Percentiles rank a stretch among this genome's conserved stretches.
phyloP scores from a whole-genome alignment of 2,329 filamentous ascomycete species.

The Daldinia sp. region DNA sequence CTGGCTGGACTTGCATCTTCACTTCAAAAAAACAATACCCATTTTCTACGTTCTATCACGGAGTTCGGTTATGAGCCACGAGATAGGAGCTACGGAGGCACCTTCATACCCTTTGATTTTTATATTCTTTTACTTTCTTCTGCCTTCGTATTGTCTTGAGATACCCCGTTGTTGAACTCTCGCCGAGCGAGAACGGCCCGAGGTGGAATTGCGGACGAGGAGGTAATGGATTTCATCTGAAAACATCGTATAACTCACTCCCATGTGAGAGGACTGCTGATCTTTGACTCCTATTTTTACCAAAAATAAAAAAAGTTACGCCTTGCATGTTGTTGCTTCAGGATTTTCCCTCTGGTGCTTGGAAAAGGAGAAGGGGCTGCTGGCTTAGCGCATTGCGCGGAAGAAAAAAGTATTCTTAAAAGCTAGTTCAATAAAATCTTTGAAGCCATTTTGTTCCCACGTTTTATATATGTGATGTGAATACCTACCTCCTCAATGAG shows the following conservation, averaged over 20 bases:
- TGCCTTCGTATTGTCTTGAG: slow-evolving; percentile 45
- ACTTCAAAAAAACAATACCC: slow-evolving; percentile 35
- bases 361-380: slow-evolving; percentile 19
- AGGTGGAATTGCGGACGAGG: slow-evolving; percentile 35
- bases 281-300: slow-evolving; percentile 34
- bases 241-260: slow-evolving; percentile 29
- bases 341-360: slow-evolving; percentile 25
- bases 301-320: slow-evolving; percentile 11
- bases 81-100: slow-evolving; percentile 41
- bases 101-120: slow-evolving; percentile 41
- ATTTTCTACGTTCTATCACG: slow-evolving; percentile 34
- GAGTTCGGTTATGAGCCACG: slow-evolving; percentile 40
- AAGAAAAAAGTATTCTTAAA: slow-evolving; percentile 21
- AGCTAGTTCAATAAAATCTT: slow-evolving; percentile 34
- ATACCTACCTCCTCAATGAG: background rate
- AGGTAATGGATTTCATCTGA: slow-evolving; percentile 19
- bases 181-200: slow-evolving; percentile 44
- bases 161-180: slow-evolving; percentile 45
- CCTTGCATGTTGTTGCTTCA: slow-evolving; percentile 20
- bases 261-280: slow-evolving; percentile 33
- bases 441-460: slow-evolving; percentile 10
- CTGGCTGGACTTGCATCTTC: slow-evolving; percentile 43
- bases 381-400: slow-evolving; percentile 13
- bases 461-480: slow-evolving; percentile 6
- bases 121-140: slow-evolving; percentile 33